phyloP scores from a whole-genome alignment of 2,329 filamentous ascomycete species.

The Dactylellina parvicollis region DNA sequence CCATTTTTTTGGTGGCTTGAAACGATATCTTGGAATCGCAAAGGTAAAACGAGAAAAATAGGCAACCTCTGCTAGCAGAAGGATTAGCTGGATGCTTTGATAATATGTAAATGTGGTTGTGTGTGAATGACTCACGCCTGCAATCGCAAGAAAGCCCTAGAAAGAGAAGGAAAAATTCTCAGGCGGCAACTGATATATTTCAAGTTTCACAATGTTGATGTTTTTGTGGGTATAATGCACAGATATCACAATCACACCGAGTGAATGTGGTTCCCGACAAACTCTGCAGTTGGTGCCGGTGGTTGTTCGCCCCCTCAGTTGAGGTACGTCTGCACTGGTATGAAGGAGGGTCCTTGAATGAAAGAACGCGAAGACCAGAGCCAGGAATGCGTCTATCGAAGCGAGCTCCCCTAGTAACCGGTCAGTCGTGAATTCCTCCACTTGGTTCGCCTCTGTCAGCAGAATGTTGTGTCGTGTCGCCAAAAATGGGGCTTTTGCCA shows the following conservation, averaged over 20 bases:
- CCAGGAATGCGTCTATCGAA: conserved; percentile 52
- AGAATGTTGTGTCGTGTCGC: conserved; percentile 27
- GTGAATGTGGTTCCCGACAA: conserved; percentile 2
- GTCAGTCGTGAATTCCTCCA: conserved; percentile 27
- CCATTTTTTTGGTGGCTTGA: conserved; percentile 52
- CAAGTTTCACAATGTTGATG: conserved; percentile 3
- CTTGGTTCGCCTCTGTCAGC: conserved; percentile 13
- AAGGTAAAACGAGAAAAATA: conserved; percentile 1
- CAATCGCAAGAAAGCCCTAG: conserved; percentile 12
- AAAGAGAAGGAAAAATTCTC: conserved; percentile 9
- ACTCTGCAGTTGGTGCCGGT: conserved; percentile 1
- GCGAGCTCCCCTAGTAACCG: conserved; percentile 50
- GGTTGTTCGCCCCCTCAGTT: conserved; percentile 16
- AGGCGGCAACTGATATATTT: conserved; percentile 36
- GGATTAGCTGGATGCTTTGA: conserved; percentile 2
- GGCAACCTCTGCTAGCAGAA: conserved; percentile 21
- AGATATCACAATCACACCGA: neutral
- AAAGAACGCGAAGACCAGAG: conserved; percentile 44
- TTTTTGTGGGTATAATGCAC: neutral
- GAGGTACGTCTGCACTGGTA: conserved; percentile 37
- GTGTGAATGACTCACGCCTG: conserved; percentile 29
- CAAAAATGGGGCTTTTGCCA: conserved; percentile 24
- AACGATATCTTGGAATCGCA: conserved; percentile 1
- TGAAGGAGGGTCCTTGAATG: conserved; percentile 28
- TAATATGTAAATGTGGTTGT: neutral